These are phyloP conservation scores for Pleurostoma richardsiae DNA, from an alignment of 2,329 filamentous ascomycete species.

Conservation along the genomic window DNA sequence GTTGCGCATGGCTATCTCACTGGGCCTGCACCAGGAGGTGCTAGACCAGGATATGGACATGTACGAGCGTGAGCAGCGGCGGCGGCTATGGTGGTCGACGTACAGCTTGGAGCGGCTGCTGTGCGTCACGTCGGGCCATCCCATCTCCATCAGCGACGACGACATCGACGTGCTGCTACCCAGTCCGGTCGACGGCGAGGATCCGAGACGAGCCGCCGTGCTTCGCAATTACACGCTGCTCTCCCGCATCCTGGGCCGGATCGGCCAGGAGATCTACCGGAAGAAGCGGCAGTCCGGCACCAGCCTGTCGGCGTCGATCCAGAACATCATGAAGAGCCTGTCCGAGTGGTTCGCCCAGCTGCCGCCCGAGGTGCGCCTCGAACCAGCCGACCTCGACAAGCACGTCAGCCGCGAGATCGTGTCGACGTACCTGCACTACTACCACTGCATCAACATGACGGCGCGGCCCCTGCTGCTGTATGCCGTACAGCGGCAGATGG, in stretches of 20 bases:
- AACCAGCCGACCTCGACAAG: slow-evolving; percentile 32
- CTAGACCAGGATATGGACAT: slow-evolving; percentile 27
- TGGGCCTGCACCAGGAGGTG: slow-evolving; percentile 42
- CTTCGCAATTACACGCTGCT: slow-evolving; percentile 40
- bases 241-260: slow-evolving; percentile 39
- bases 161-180: slow-evolving; percentile 35
- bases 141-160: slow-evolving; percentile 44
- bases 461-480: slow-evolving; percentile 41
- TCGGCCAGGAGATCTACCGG: slow-evolving; percentile 36
- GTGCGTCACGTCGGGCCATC: slow-evolving; percentile 44
- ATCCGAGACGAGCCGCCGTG: slow-evolving; percentile 30
- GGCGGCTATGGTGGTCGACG: slow-evolving; percentile 45
- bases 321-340: slow-evolving; percentile 40
- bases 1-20: slow-evolving; percentile 46
- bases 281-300: slow-evolving; percentile 32
- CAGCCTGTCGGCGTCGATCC: slow-evolving; percentile 38
- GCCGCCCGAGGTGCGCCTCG: slow-evolving; percentile 35
- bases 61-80: slow-evolving; percentile 34
- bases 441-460: slow-evolving; percentile 48
- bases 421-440: slow-evolving; percentile 43
- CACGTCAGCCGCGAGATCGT: slow-evolving; percentile 38
- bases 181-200: slow-evolving; percentile 21
- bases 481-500: slow-evolving; percentile 37
- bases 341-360: slow-evolving; percentile 38
- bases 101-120: slow-evolving; percentile 44